Evolutionary conservation across 2,329 filamentous ascomycete genomes (phyloP).

Genomic region (Cadophora malorum): DNA sequence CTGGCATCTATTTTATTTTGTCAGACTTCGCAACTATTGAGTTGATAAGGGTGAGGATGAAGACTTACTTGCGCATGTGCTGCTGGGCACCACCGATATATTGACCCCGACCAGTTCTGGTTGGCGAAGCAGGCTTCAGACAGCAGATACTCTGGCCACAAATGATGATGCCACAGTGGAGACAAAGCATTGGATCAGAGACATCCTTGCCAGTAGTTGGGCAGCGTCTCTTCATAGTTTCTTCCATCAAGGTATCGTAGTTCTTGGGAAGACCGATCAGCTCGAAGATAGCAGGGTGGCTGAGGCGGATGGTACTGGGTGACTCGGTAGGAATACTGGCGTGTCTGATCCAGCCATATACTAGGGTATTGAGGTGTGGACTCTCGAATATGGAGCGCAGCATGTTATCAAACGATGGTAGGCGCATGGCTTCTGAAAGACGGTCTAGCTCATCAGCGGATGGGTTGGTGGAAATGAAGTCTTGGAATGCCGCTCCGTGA

Average conservation of each 20-base stretch:
- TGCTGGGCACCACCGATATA: conserved; percentile 85
- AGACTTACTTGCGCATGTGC: conserved; percentile 81
- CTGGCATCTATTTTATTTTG: conserved; percentile 70
- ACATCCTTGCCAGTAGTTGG: conserved; percentile 91
- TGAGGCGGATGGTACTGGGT: conserved; percentile 49
- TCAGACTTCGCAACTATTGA: conserved; percentile 31
- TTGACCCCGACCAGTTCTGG: conserved; percentile 42
- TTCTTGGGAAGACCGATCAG: conserved; percentile 90
- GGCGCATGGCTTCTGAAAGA: conserved; percentile 74
- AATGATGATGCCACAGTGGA: conserved; percentile 96
- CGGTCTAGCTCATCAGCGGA: conserved; percentile 82
- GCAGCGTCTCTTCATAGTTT: conserved; percentile 82
- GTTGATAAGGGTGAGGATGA: background rate
- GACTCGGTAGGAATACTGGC: conserved; percentile 16
- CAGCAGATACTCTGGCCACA: conserved; percentile 96
- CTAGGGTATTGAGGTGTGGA: conserved; percentile 51
- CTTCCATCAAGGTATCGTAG: conserved; percentile 91
- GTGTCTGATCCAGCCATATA: conserved; percentile 72
- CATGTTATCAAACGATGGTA: conserved; percentile 82
- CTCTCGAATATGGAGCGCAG: conserved; percentile 50
- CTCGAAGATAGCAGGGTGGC: conserved; percentile 93
- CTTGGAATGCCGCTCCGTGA: conserved; percentile 86
- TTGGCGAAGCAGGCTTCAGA: conserved; percentile 60
- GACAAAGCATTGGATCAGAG: conserved; percentile 86
- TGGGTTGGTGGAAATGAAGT: conserved; percentile 65